Evolutionary conservation across 257 asterid species (phyloP).

Genomic region (Coffea eugenioides): DNA sequence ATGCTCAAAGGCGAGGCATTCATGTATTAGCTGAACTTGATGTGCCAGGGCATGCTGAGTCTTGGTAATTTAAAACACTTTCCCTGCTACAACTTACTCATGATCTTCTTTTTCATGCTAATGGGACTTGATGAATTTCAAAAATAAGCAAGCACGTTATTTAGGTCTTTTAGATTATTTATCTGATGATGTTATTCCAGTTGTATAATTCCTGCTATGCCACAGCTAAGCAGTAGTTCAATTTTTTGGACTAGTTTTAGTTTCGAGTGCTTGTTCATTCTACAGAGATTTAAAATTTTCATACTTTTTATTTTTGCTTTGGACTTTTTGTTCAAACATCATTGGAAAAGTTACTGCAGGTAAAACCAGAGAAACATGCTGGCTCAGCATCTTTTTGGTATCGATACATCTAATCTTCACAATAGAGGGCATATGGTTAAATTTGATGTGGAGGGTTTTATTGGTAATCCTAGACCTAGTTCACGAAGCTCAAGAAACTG

Average conservation of each 20-base stretch:
- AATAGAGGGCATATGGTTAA: neutral
- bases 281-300: neutral
- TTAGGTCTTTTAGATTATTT: neutral
- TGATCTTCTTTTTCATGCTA: neutral
- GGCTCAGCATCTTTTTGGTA: neutral
- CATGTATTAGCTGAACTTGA: constrained; percentile 89
- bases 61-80: constrained; percentile 53
- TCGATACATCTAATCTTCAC: neutral
- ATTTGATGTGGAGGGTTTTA: neutral
- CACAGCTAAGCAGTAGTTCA: neutral
- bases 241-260: neutral
- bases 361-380: neutral
- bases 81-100: neutral
- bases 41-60: constrained; percentile 88
- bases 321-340: neutral
- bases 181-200: neutral
- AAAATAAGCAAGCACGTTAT: neutral
- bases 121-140: neutral
- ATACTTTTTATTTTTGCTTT: neutral
- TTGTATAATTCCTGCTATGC: neutral
- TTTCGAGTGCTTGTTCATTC: neutral
- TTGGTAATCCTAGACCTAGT: neutral
- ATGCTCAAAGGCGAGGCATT: constrained; percentile 78
- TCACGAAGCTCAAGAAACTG: neutral
- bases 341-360: neutral